Evolutionary conservation across 768 basidiomycete genomes (phyloP).

Genomic region (Porpolomopsis calyptriformis): DNA sequence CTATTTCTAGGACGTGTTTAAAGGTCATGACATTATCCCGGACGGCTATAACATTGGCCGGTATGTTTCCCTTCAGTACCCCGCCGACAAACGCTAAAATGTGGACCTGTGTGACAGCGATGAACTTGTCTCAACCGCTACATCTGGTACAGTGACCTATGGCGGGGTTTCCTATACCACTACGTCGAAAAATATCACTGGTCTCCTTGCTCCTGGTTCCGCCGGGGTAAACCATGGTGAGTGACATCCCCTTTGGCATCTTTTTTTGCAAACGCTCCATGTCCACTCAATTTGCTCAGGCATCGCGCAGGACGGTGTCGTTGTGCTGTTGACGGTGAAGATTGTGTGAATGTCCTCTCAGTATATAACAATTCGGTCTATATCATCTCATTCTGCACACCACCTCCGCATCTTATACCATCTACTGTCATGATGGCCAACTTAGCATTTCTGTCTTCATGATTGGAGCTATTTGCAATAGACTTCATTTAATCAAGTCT

Average conservation of each 20-base stretch:
- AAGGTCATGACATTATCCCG: slow-evolving; percentile 32
- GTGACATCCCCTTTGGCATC: background rate
- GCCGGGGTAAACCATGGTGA: slow-evolving; percentile 20
- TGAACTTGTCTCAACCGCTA: slow-evolving; percentile 13
- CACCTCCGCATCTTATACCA: no score
- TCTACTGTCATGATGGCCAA: no score
- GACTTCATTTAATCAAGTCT: no score
- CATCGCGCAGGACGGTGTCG: slow-evolving; percentile 8
- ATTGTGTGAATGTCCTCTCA: background rate
- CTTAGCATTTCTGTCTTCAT: no score
- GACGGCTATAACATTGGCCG: slow-evolving; percentile 42
- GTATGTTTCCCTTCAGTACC: slow-evolving; percentile 8
- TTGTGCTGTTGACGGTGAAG: slow-evolving; percentile 8
- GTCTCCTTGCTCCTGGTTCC: slow-evolving; percentile 43
- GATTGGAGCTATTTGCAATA: no score
- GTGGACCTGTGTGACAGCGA: background rate
- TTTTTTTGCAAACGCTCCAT: background rate
- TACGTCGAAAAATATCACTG: slow-evolving; percentile 35
- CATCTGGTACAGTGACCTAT: slow-evolving; percentile 28
- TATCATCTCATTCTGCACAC: no score
- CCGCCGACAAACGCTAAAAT: background rate
- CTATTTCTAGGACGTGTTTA: slow-evolving; percentile 17
- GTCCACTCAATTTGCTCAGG: background rate
- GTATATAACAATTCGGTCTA: background rate
- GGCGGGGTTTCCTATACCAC: slow-evolving; percentile 39